Conservation (phyloP, 768 basidiomycete species). For the Tylopilus plumbeoviolaceoides region DNA sequence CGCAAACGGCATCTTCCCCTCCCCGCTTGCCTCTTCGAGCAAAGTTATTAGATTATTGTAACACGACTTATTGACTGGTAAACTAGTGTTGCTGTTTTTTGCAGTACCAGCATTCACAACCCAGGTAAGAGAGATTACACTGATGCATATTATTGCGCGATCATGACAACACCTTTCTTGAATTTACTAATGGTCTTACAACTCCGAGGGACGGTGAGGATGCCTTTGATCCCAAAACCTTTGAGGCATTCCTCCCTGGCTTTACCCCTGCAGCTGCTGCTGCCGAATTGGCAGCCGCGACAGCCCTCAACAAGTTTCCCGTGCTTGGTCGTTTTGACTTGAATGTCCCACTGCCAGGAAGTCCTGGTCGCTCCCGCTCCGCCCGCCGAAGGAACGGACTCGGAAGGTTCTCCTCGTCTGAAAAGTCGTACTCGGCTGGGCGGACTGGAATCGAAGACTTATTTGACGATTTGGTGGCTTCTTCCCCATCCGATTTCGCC, state of each 20-base stretch:
- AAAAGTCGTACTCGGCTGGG: conserved; percentile 58
- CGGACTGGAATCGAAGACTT: conserved; percentile 16
- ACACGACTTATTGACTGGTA: too few relatives aligned
- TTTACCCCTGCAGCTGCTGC: conserved; percentile 19
- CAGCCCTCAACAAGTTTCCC: conserved; percentile 52
- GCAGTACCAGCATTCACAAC: too few relatives aligned
- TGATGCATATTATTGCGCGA: conserved; percentile 3
- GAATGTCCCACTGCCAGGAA: conserved; percentile 7
- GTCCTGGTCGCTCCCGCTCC: conserved; percentile 33
- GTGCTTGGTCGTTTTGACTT: conserved; percentile 43
- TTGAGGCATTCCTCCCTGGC: conserved; percentile 12
- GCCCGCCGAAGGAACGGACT: conserved; percentile 68
- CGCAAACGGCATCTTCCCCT: too few relatives aligned
- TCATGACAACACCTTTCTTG: conserved; percentile 35
- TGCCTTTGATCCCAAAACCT: conserved; percentile 7
- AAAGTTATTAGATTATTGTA: too few relatives aligned
- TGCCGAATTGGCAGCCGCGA: conserved; percentile 54
- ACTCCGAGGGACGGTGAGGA: conserved; percentile 11
- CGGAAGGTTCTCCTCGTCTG: too few relatives aligned
- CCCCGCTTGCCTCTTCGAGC: too few relatives aligned
- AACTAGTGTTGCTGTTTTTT: too few relatives aligned
- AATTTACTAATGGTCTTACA: conserved; percentile 41
- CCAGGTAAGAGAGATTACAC: too few relatives aligned
- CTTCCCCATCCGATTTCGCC: conserved; percentile 5
- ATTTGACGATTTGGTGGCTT: neutral